A percentile compares a stretch with the other conserved stretches of the same genome.
Conservation (phyloP, 2,329 filamentous ascomycete genomes). For the Curvularia spicifera region DNA sequence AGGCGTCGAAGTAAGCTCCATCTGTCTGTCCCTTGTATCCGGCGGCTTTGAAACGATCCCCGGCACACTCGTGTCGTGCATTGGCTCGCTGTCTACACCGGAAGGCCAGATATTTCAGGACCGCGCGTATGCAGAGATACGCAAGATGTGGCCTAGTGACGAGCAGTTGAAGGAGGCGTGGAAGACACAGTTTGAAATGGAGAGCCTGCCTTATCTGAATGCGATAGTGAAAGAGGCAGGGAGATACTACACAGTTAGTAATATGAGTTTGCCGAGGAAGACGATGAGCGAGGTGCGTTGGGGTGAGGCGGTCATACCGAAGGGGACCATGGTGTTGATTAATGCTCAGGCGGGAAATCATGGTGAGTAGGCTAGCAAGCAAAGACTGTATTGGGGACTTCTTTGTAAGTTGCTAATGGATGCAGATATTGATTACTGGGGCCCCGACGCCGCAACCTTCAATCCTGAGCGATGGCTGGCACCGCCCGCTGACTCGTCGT, state of each 20-base stretch:
- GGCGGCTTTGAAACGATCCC: constrained; percentile 64
- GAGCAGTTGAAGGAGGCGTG: constrained; percentile 55
- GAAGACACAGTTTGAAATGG: constrained; percentile 53
- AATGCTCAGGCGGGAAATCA: constrained; percentile 64
- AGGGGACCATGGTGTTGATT: constrained; percentile 62
- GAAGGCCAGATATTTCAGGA: constrained; percentile 61
- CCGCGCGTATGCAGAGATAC: constrained; percentile 61
- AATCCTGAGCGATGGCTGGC: constrained; percentile 58
- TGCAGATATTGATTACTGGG: constrained; percentile 60
- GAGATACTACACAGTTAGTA: constrained; percentile 61
- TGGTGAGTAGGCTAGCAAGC: constrained; percentile 37
- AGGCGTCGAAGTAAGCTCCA: constrained; percentile 61
- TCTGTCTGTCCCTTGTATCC: constrained; percentile 60
- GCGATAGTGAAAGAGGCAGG: constrained; percentile 61
- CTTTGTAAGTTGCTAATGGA: constrained; percentile 39
- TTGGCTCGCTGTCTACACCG: constrained; percentile 57
- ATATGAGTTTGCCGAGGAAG: constrained; percentile 61
- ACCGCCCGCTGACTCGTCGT: neutral
- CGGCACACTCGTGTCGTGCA: constrained; percentile 59
- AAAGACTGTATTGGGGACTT: constrained; percentile 23
- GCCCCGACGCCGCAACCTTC: constrained; percentile 54
- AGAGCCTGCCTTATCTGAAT: constrained; percentile 58
- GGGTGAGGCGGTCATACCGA: constrained; percentile 59
- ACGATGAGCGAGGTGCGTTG: constrained; percentile 59
- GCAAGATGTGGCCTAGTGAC: constrained; percentile 52